Percentiles rank a stretch among this genome's conserved stretches.
These are phyloP conservation scores for Dactylellina sp. DNA, from an alignment of 2,329 filamentous ascomycete species.

Conservation along the genomic window DNA sequence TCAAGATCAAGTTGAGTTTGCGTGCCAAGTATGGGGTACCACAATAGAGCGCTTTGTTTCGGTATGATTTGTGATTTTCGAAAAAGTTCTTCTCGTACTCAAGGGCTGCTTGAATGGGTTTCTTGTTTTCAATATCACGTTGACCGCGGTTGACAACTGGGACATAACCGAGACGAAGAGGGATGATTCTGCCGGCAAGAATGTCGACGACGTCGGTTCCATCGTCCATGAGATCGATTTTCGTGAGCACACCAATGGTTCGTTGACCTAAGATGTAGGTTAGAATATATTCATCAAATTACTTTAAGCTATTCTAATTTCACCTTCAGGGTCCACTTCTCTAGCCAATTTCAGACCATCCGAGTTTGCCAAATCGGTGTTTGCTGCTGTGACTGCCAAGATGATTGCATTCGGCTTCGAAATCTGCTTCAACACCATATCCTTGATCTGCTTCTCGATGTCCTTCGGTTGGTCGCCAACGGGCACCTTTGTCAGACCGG, in stretches of 20 bases:
- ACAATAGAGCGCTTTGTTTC: slow-evolving; percentile 98
- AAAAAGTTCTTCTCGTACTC: slow-evolving; percentile 98
- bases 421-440: slow-evolving; percentile 99
- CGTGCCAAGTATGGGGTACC: slow-evolving; percentile 96
- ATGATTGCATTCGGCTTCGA: slow-evolving; percentile 99
- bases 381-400: slow-evolving; percentile 93
- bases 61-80: slow-evolving; percentile 97
- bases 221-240: slow-evolving; percentile 99
- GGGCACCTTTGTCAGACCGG: slow-evolving; percentile 94
- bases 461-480: slow-evolving; percentile 96
- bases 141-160: slow-evolving; percentile 98
- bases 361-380: slow-evolving; percentile 98
- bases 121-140: slow-evolving; percentile 98
- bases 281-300: no score
- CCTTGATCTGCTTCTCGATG: slow-evolving; percentile 94
- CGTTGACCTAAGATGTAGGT: no score
- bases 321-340: slow-evolving; percentile 94
- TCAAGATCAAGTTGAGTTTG: slow-evolving; percentile 97
- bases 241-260: slow-evolving; percentile 97
- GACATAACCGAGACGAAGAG: slow-evolving; percentile 91
- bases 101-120: slow-evolving; percentile 87
- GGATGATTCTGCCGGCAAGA: slow-evolving; percentile 95
- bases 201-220: slow-evolving; percentile 99
- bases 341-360: slow-evolving; percentile 95
- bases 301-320: no score